Evolutionary conservation across 108 stramenopile species (phyloP).

Genomic region (Schizochytrium sp.): DNA sequence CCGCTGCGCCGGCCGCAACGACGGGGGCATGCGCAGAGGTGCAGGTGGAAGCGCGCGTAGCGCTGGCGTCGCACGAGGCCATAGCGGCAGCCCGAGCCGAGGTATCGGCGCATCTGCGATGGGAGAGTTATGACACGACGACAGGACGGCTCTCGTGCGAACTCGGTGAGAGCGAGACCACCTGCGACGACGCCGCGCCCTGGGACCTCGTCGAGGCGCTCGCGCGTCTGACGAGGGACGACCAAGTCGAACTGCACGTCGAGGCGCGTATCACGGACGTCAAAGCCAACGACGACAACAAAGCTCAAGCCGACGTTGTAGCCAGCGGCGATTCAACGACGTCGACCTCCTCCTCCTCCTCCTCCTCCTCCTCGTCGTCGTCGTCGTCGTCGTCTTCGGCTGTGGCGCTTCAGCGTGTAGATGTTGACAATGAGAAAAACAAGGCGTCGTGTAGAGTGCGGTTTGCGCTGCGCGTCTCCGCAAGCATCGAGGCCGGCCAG

Average conservation of each 20-base stretch:
- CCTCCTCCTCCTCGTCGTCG: too few species aligned
- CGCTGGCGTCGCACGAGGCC: too few species aligned
- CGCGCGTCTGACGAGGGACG: background rate
- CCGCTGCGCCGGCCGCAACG: too few species aligned
- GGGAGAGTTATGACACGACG: background rate
- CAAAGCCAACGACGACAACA: too few species aligned
- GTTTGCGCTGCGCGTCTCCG: background rate
- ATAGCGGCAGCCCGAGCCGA: too few species aligned
- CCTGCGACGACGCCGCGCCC: background rate
- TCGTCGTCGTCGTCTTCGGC: too few species aligned
- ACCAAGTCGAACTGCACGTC: background rate
- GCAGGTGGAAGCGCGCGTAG: too few species aligned
- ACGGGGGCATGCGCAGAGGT: too few species aligned
- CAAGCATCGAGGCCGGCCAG: background rate
- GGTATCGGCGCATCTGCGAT: background rate
- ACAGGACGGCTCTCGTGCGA: background rate
- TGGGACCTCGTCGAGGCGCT: conserved; percentile 13
- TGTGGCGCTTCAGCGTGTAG: too few species aligned
- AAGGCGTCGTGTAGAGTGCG: background rate
- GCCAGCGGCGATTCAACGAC: too few species aligned
- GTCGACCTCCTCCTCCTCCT: too few species aligned
- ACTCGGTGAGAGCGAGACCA: background rate
- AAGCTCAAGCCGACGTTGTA: background rate
- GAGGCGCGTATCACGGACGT: background rate
- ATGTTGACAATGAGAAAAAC: too few species aligned